Evolutionary conservation across 768 basidiomycete species (phyloP), one percentile per base, ranked within the genome.

Genomic region (Collybiopsis confluens): DNA sequence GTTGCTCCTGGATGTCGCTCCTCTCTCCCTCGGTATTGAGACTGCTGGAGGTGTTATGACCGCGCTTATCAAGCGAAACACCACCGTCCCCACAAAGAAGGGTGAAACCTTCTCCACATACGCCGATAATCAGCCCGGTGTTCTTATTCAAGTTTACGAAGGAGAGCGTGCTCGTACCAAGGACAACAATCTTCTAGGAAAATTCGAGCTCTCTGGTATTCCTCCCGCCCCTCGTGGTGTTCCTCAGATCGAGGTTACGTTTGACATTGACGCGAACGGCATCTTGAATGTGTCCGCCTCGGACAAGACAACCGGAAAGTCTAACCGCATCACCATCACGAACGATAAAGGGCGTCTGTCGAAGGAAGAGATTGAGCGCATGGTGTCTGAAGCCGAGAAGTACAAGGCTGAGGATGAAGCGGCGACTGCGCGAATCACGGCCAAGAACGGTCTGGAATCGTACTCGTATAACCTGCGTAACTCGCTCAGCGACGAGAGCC

Each of bases 171-270:
- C 86, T 30, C 81, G 86, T 65, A 92, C 92, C 45, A 92, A 88
- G 75, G 86, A 92, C 73, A 95, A 95, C 77, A 88, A 92, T 74
- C 74, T 89, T 38, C 82, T 95, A 58, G 92, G 92, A 60, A 86
- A 92, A 71, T 93, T 95, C 64, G 90, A 94, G 70, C 80, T 96
- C n/a, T 84, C 85, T 51, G 88, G 90, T 55, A 92, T 95, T 58
- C 90, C 86, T 18, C 90, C 91, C 21, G 90, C 90, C 7, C 88
- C 91, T 44, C 85, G 88, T 65, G 92, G 92, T 68, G 86, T 92
- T 57, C 92, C 92, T 56, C 89, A 94, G 63, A 85, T 95, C 57
- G 91, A 93, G 68, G 90, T 94, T 61, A 92, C 88, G 3, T 92
- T 96, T 68, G 88, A 92, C 61, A 83, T 96, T 58, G 91, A 95